A percentile compares a stretch with the other conserved stretches of the same genome.
Evolutionary conservation across 805 yeast genomes (phyloP).

Genomic region (Metschnikowia aberdeeniae): DNA sequence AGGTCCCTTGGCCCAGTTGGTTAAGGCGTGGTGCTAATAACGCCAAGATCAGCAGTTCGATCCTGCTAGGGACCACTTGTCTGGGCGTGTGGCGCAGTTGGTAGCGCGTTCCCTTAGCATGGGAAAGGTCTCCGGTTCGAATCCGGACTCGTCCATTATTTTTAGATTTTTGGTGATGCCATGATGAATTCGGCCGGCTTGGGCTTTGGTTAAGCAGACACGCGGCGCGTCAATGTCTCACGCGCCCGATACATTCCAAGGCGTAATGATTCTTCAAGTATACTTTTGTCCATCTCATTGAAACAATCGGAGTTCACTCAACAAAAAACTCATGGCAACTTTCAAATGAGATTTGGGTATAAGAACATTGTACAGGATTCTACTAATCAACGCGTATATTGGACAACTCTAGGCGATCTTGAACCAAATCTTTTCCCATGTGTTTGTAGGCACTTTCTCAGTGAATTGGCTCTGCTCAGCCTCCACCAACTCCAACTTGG

Average conservation of each 20-base stretch:
- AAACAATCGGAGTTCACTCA: no score
- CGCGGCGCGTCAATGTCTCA: no score
- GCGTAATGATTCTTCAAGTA: no score
- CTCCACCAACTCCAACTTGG: constrained; percentile 60
- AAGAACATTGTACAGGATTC: neutral
- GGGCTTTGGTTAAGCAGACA: neutral
- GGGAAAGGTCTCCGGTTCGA: constrained; percentile 78
- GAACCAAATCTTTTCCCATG: constrained; percentile 43
- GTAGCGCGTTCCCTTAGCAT: constrained; percentile 82
- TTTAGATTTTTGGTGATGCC: neutral
- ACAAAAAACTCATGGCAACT: no score
- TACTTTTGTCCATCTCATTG: no score
- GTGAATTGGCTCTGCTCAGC: constrained; percentile 42
- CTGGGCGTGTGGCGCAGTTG: constrained; percentile 80
- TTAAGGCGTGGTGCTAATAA: constrained; percentile 51
- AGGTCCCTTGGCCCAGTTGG: constrained; percentile 54
- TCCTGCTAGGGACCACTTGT: constrained; percentile 74
- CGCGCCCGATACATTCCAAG: no score
- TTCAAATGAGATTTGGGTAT: neutral
- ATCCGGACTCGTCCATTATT: constrained; percentile 64
- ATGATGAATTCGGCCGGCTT: neutral
- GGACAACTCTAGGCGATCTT: constrained; percentile 30
- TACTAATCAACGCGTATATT: neutral
- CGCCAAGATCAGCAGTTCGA: constrained; percentile 79
- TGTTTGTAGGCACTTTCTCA: constrained; percentile 38